Base-by-base conservation (phyloP, 192 early-diverging fungal genomes). In the Phlyctochytrium bullatum region DNA sequence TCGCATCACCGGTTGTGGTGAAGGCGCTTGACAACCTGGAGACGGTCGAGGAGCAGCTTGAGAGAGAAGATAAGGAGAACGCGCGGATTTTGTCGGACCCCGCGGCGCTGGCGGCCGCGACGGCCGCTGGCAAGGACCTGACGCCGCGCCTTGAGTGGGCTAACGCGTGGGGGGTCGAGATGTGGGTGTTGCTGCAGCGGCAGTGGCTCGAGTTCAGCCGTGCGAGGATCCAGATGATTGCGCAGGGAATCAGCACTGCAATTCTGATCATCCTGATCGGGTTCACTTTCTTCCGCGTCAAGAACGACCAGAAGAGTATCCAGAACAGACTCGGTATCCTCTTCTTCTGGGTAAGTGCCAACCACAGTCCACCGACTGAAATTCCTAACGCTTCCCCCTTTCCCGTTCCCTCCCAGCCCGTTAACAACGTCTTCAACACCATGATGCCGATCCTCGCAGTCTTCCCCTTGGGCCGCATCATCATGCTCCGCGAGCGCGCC, bases 401-500 rank as follows among this genome's bases (percentile, higher is more conserved):
- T 20, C 10, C 10, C 20, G 40, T 47, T 20, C 40, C 40, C 20
- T 14, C 40, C 40, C 40, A 14, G 6, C 10, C 40, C 6, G 40
- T 47, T 14, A 47, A 20, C 10, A 47, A 6, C 20, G 40, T 6
- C 20, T 47, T 47, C 20, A 14, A 6, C 20, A 47, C 6, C 20
- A 47, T 47, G 6, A 6, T 6, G 20, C 40, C 40, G 40, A 47
- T 14, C 24, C 62, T 76, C 61, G 73, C 73, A 27, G 67, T 69
- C 24, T 77, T 78, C 24, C 68, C 67, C 2, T 65, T 61, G 2
- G 62, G 47, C 2, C 50, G 69, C 25, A 54, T 62, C 0, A 71
- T 71, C 57, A 63, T 71, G 28, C 60, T 64, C 20, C 80, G 87
- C 0, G 90, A 91, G 77, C 79, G 89, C 0, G 83, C 86, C 6